Conservation (phyloP, 805 yeast genomes). For the Ogataea henricii region DNA sequence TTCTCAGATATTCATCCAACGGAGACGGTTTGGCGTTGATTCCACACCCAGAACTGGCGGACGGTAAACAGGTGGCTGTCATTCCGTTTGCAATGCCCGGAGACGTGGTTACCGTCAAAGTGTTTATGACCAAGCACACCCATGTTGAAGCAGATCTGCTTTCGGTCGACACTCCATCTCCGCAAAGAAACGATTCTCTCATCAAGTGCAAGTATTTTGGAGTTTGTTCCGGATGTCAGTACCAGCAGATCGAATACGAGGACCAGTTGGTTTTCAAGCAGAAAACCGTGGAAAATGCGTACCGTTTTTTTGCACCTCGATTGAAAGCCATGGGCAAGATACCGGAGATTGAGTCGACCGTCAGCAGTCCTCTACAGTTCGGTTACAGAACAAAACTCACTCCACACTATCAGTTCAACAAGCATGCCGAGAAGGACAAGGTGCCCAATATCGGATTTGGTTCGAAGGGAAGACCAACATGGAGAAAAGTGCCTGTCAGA, state of each 20-base stretch:
- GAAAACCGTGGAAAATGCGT: conserved; percentile 79
- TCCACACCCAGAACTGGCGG: conserved; percentile 53
- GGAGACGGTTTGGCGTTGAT: conserved; percentile 87
- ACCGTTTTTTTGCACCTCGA: conserved; percentile 68
- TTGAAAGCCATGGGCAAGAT: conserved; percentile 44
- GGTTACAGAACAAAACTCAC: conserved; percentile 90
- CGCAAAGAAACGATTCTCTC: conserved; percentile 53
- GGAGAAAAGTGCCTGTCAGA: conserved; percentile 48
- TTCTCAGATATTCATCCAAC: conserved; percentile 64
- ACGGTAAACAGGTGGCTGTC: conserved; percentile 59
- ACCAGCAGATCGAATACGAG: conserved; percentile 73
- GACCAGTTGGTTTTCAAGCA: conserved; percentile 74
- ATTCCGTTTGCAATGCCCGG: conserved; percentile 91
- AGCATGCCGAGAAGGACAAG: conserved; percentile 28
- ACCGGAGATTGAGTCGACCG: conserved; percentile 57
- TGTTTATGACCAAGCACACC: conserved; percentile 75
- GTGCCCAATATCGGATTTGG: conserved; percentile 87
- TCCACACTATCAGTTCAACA: conserved; percentile 89
- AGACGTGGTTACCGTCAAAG: conserved; percentile 67
- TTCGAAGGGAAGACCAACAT: conserved; percentile 72
- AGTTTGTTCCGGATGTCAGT: conserved; percentile 93
- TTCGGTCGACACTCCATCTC: conserved; percentile 40
- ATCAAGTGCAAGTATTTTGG: conserved; percentile 85
- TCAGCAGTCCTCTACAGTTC: conserved; percentile 70
- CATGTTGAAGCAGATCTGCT: conserved; percentile 77